Conservation (phyloP, 2,329 filamentous ascomycete species). For the Penicillium palitans region DNA sequence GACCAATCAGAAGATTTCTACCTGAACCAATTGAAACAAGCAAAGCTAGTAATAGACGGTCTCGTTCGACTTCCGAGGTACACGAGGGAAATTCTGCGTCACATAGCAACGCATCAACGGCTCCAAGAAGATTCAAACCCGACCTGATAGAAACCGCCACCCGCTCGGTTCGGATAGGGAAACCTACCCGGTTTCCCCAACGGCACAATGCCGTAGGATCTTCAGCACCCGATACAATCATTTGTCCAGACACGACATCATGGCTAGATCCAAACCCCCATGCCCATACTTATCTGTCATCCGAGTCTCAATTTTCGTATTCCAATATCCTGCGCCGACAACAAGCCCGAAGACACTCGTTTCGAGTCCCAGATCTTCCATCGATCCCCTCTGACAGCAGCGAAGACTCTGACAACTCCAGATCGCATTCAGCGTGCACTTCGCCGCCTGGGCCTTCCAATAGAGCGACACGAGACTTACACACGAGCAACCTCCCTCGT, state of each 20-base stretch:
- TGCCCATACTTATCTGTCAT: conserved; percentile 54
- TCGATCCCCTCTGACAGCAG: conserved; percentile 63
- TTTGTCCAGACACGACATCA: conserved; percentile 5
- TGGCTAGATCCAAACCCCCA: conserved; percentile 43
- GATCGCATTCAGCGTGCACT: conserved; percentile 47
- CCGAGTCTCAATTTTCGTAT: conserved; percentile 49
- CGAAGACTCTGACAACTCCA: conserved; percentile 46
- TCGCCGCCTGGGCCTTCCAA: conserved; percentile 31
- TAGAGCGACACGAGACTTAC: conserved; percentile 38
- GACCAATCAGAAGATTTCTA: conserved; percentile 26
- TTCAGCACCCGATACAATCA: conserved; percentile 2
- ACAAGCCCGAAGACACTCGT: conserved; percentile 53
- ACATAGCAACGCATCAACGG: background rate
- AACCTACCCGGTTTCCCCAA: conserved; percentile 37
- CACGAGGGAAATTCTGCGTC: conserved; percentile 13
- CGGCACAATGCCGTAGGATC: conserved; percentile 29
- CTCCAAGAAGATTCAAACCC: conserved; percentile 32
- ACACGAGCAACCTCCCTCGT: conserved; percentile 28
- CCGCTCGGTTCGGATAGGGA: conserved; percentile 31
- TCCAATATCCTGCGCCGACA: conserved; percentile 42
- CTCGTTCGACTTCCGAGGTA: conserved; percentile 35
- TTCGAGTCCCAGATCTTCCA: conserved; percentile 61
- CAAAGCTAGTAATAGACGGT: conserved; percentile 52
- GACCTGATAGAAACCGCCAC: conserved; percentile 36
- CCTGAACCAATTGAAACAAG: conserved; percentile 65